Conservation (phyloP, 176 grass and related monocot species). For the Chrysopogon serrulatus region DNA sequence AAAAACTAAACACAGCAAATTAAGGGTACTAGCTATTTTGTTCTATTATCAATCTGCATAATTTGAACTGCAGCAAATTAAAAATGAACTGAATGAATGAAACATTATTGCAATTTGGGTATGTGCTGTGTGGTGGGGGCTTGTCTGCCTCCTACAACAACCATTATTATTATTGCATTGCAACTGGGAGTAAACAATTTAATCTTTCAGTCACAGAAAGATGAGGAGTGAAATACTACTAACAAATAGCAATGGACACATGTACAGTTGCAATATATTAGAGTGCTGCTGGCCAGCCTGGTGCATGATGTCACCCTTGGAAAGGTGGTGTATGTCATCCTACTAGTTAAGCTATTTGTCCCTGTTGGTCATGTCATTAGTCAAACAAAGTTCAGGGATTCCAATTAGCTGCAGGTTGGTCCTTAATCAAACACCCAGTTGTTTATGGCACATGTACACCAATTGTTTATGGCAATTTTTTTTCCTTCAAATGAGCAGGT, state of each 20-base stretch:
- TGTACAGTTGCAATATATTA: not conserved
- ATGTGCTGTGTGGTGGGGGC: slow-evolving; percentile 1
- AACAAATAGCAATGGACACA: not conserved
- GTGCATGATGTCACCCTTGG: slow-evolving; percentile 12
- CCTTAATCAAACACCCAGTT: not conserved
- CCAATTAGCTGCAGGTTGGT: slow-evolving; percentile 1
- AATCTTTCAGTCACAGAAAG: too few species aligned
- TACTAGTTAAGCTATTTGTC: not conserved
- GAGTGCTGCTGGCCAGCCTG: not conserved
- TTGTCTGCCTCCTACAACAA: not conserved
- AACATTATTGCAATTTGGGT: too few species aligned
- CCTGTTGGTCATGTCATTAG: not conserved
- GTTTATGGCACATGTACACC: too few species aligned
- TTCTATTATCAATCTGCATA: not conserved
- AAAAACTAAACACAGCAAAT: not conserved
- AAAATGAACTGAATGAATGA: not conserved
- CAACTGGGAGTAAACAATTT: too few species aligned
- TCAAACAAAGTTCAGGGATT: too few species aligned
- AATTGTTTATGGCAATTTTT: slow-evolving; percentile 5
- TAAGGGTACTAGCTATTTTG: not conserved
- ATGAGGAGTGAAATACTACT: not conserved
- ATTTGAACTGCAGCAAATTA: not conserved
- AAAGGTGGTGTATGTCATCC: slow-evolving; percentile 7
- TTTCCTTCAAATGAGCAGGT: too few species aligned
- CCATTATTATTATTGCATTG: not conserved